These are phyloP conservation scores for Psidium guajava DNA, from an alignment of 345 rosid genomes.

Conservation along the genomic window DNA sequence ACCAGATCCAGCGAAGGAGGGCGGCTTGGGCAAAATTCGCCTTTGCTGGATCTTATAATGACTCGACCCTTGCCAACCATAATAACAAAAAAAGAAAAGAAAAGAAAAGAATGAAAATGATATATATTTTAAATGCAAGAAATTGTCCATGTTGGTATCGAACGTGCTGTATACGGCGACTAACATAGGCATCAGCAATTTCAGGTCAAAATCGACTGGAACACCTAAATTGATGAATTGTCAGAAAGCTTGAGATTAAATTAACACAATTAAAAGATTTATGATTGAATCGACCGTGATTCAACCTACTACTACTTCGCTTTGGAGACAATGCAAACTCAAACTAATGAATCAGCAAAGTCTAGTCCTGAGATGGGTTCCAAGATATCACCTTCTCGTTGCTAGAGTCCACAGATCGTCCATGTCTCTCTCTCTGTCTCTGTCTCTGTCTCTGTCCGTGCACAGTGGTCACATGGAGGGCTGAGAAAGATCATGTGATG, in stretches of 20 bases:
- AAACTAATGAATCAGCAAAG: not conserved
- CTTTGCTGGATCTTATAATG: too few species aligned
- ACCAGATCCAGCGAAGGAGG: not conserved
- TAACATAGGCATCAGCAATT: accelerated
- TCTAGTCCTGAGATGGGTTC: not conserved
- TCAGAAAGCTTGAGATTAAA: accelerated
- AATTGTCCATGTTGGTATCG: accelerated
- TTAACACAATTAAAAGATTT: too few species aligned
- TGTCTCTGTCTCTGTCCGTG: not conserved
- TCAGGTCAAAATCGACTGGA: not conserved
- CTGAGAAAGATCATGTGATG: not conserved
- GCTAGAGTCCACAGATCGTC: not conserved
- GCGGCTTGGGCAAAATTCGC: not conserved
- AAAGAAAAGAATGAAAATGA: not conserved
- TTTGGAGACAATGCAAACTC: not conserved
- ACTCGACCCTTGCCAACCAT: not conserved
- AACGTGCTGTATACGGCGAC: accelerated
- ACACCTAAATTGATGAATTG: not conserved
- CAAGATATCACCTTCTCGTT: not conserved
- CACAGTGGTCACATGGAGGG: not conserved
- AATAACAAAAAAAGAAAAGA: not conserved
- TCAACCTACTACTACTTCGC: not conserved
- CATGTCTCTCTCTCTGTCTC: not conserved
- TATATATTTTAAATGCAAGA: not conserved
- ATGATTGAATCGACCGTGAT: accelerated